These are phyloP conservation scores for Hordeum marinum DNA, from an alignment of 176 grass and related monocot species.

Conservation along the genomic window DNA sequence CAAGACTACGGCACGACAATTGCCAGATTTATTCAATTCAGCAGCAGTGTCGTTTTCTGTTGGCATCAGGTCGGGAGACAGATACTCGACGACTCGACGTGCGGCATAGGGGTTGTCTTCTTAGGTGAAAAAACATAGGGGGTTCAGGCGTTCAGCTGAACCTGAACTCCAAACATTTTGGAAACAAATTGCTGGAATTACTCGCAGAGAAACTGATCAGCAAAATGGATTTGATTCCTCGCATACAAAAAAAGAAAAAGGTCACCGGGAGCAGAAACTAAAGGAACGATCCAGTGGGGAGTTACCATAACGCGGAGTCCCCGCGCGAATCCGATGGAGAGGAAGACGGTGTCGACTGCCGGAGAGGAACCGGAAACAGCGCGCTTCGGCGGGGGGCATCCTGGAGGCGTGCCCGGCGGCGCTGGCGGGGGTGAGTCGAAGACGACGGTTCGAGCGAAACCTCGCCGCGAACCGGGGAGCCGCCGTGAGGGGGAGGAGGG, in stretches of 20 bases:
- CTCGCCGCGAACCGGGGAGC: background rate
- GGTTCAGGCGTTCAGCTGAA: background rate
- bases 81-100: background rate
- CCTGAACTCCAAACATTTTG: background rate
- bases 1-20: background rate
- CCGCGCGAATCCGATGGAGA: background rate
- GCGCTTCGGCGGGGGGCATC: background rate
- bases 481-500: background rate
- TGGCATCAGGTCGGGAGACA: background rate
- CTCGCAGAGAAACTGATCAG: too few relatives aligned
- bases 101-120: too few relatives aligned
- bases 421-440: background rate
- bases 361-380: background rate
- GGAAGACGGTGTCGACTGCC: background rate
- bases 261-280: background rate
- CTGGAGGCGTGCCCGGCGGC: background rate
- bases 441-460: background rate
- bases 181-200: background rate
- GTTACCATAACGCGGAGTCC: background rate
- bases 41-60: background rate
- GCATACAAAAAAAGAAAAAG: too few relatives aligned
- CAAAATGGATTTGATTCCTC: background rate
- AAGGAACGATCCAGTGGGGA: background rate
- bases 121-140: background rate
- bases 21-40: background rate